Conservation (phyloP, 2,329 filamentous ascomycete genomes). For the Trichoderma sp. region DNA sequence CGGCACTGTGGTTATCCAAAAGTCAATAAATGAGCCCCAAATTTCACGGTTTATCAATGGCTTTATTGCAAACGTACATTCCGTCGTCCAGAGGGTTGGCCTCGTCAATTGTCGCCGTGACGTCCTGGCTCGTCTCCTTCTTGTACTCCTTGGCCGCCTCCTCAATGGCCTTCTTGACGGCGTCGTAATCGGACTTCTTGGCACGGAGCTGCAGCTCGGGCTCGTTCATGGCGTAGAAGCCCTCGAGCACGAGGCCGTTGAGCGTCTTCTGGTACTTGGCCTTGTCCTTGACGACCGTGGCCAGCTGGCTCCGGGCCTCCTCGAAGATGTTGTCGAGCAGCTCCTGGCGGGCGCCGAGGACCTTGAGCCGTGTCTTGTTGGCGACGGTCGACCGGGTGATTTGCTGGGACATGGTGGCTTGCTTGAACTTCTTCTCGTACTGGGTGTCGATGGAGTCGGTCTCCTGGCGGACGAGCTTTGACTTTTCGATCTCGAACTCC, state of each 20-base stretch:
- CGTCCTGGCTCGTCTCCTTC: conserved; percentile 70
- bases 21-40: conserved; percentile 24
- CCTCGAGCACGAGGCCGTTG: conserved; percentile 83
- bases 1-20: conserved; percentile 59
- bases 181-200: conserved; percentile 75
- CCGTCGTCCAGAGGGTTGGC: conserved; percentile 75
- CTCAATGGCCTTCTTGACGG: conserved; percentile 76
- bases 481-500: conserved; percentile 98
- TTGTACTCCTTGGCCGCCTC: conserved; percentile 82
- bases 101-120: conserved; percentile 73
- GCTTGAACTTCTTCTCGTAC: conserved; percentile 99
- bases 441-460: conserved; percentile 86
- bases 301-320: conserved; percentile 71
- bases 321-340: conserved; percentile 90
- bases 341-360: conserved; percentile 85
- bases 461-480: conserved; percentile 95
- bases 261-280: conserved; percentile 73
- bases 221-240: conserved; percentile 86
- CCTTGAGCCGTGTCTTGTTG: conserved; percentile 92
- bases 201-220: conserved; percentile 71
- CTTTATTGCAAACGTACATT: conserved; percentile 65
- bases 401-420: conserved; percentile 97
- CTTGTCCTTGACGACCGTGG: conserved; percentile 65
- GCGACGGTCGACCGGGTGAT: conserved; percentile 94
- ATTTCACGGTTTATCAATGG: conserved; percentile 7